Percentiles rank a stretch among this genome's conserved stretches.
Conservation (phyloP, 2,329 filamentous ascomycete genomes). For the Geosmithia putterillii region DNA sequence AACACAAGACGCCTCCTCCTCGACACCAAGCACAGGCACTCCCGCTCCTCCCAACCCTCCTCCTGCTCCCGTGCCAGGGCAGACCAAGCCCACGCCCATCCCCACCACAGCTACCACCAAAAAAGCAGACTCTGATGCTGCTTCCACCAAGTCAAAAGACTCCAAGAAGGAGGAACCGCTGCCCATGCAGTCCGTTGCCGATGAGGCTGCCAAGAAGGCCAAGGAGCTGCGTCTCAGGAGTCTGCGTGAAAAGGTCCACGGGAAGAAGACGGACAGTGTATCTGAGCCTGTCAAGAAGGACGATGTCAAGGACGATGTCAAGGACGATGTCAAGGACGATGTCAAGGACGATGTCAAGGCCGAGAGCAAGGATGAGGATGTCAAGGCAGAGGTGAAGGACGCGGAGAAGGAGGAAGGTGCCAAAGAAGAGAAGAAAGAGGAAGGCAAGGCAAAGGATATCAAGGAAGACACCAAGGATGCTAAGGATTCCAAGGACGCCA, state of each 20-base stretch:
- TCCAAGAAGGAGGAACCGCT: slow-evolving; percentile 14
- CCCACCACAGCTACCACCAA: slow-evolving; percentile 8
- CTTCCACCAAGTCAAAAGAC: slow-evolving; percentile 3
- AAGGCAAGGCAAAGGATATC: background rate
- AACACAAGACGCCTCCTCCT: slow-evolving; percentile 8
- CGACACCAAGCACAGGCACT: slow-evolving; percentile 8
- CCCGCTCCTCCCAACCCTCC: slow-evolving; percentile 5
- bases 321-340: slow-evolving; percentile 5
- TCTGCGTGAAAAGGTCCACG: slow-evolving; percentile 42
- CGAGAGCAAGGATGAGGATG: slow-evolving; percentile 4
- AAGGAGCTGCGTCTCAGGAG: slow-evolving; percentile 44
- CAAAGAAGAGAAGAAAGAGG: slow-evolving; percentile 5
- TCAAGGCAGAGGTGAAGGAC: slow-evolving; percentile 2
- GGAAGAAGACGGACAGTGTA: slow-evolving; percentile 20
- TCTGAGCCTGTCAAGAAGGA: slow-evolving; percentile 7
- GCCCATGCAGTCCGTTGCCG: slow-evolving; percentile 41
- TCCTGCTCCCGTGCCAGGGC: slow-evolving; percentile 4
- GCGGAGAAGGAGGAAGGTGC: slow-evolving; percentile 4
- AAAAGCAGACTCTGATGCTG: slow-evolving; percentile 4
- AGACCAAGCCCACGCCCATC: slow-evolving; percentile 6
- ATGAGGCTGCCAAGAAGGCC: slow-evolving; percentile 54
- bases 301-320: slow-evolving; percentile 2
- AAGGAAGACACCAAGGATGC: background rate
- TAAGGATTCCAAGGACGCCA: slow-evolving; percentile 4
- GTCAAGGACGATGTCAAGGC: slow-evolving; percentile 3